phyloP scores from a whole-genome alignment of 805 yeast species.

The Suhomyces pyralidae region DNA sequence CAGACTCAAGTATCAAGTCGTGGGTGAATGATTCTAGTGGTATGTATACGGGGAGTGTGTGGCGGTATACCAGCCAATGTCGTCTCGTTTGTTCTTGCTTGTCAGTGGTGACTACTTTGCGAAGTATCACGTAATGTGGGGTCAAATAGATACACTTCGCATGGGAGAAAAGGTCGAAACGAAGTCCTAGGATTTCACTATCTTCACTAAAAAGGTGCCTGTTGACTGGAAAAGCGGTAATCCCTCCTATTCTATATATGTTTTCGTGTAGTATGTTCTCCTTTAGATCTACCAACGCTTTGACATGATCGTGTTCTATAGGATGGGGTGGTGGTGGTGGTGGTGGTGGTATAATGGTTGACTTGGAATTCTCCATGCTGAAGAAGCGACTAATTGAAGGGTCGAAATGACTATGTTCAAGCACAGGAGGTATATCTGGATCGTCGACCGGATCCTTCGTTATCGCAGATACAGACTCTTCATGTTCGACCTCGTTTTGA shows the following conservation, averaged over 20 bases:
- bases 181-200: constrained; percentile 41
- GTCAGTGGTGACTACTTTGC: constrained; percentile 1
- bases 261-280: constrained; percentile 45
- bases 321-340: neutral
- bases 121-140: constrained; percentile 52
- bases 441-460: neutral
- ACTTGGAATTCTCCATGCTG: neutral
- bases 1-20: constrained; percentile 6
- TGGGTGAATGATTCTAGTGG: constrained; percentile 19
- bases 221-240: constrained; percentile 52
- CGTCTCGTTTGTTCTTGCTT: constrained; percentile 5
- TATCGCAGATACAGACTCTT: neutral
- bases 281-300: constrained; percentile 13
- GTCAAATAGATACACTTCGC: constrained; percentile 21
- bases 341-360: neutral
- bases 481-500: constrained; percentile 6
- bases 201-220: constrained; percentile 24
- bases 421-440: constrained; percentile 15
- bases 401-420: constrained; percentile 30
- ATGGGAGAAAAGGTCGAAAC: constrained; percentile 45
- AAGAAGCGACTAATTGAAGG: constrained; percentile 25
- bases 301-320: neutral
- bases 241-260: constrained; percentile 46
- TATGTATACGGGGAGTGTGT: constrained; percentile 35
- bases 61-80: constrained; percentile 32